Base-by-base conservation (phyloP, 306 rosid genomes). In the Pueraria montana region DNA sequence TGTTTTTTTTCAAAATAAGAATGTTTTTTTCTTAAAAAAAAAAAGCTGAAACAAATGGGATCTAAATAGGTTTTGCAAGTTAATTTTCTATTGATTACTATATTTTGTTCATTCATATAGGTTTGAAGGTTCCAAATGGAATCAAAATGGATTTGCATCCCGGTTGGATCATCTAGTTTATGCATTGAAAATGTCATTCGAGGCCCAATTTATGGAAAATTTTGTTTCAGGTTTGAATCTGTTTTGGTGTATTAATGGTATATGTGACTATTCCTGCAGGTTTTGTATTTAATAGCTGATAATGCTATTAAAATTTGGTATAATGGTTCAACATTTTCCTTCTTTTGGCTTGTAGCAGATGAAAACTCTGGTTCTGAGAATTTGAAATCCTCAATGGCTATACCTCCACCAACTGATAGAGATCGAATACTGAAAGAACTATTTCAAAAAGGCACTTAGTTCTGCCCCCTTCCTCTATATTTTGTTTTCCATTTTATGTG, bases 191-290 rank as follows among this genome's bases (percentile, higher is more conserved):
- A 85, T 78, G 90, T 90, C 98, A 18, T 91, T 94, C 45, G 80
- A 87, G 74, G 98, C 94, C 81, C 92, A 87, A 58, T 90, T 94
- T 87, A 77, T 91, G 85, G 93, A 91, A 86, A 94, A 94, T 86
- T 94, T 91, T 84, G 92, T 90, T 75, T 91, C 98, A 90, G 94
- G 98, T 91, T 80, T 32, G 87, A 75, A 80, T 80, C 64, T n/a
- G 61, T 81, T 76, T 46, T 9, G 26, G 58, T 30, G 36, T 27
- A 32, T 64, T 32, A 30, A 8, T 61, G 42, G 69, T 30, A 63
- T 64, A 64, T 32, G 14, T 32, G 23, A n/a, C 49, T 36, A 36
- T 65, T 34, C 16, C 8, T 7, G 46, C 7, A 3, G 48, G 48
- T 17, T 65, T 65, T 55, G 53, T 23, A 2, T 9, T 66, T 66